These are phyloP conservation scores for Casaregolazyma suthepensis DNA, from an alignment of 1,139 yeast species.

Conservation along the genomic window DNA sequence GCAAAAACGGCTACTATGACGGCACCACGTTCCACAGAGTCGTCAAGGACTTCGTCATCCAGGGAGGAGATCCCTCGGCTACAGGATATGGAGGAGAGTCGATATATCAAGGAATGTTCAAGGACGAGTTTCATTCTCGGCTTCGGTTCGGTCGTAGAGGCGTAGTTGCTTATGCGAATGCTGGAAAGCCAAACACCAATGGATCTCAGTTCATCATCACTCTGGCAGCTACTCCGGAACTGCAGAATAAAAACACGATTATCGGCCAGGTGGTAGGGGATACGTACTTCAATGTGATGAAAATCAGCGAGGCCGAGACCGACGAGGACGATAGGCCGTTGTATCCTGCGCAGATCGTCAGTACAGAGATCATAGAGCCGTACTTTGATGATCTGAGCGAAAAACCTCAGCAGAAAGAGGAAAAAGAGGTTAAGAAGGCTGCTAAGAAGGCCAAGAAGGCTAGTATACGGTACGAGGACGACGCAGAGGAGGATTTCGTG, in stretches of 20 bases:
- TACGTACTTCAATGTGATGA: constrained; percentile 48
- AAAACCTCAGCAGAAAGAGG: constrained; percentile 7
- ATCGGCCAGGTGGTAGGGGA: constrained; percentile 63
- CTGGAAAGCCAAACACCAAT: constrained; percentile 32
- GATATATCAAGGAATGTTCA: constrained; percentile 28
- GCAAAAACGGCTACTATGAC: constrained; percentile 41
- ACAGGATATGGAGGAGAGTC: constrained; percentile 32
- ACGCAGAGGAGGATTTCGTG: constrained; percentile 26
- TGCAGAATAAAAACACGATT: constrained; percentile 45
- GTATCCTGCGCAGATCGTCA: constrained; percentile 45
- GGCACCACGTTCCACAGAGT: constrained; percentile 41
- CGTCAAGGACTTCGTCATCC: constrained; percentile 38
- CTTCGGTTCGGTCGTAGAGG: constrained; percentile 52
- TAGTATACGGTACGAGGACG: constrained; percentile 33
- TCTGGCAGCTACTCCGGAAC: constrained; percentile 38
- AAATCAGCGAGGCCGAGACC: constrained; percentile 48
- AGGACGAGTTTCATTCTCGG: constrained; percentile 51
- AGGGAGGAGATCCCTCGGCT: constrained; percentile 36
- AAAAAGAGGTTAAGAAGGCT: constrained; percentile 4
- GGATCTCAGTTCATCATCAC: constrained; percentile 52
- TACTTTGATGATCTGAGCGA: constrained; percentile 45
- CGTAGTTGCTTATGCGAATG: constrained; percentile 46
- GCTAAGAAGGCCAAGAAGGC: constrained; percentile 9
- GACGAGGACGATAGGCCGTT: constrained; percentile 40
- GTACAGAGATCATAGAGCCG: constrained; percentile 40